Percentiles rank a stretch among this genome's conserved stretches.
phyloP scores from a whole-genome alignment of 164 flowering plant species.

The Houttuynia cordata region DNA sequence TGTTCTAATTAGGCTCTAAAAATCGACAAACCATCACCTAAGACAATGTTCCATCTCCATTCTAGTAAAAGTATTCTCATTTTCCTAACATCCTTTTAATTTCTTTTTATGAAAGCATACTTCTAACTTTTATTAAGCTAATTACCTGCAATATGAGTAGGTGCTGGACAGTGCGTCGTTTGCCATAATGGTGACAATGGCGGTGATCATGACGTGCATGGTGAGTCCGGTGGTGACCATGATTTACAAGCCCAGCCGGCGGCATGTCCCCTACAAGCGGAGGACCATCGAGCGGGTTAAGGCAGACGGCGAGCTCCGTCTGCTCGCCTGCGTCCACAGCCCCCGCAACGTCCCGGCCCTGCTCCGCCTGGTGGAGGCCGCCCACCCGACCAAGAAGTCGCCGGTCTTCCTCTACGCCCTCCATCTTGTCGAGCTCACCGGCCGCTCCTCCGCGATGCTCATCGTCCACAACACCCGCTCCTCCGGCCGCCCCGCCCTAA shows the following conservation, averaged over 20 bases:
- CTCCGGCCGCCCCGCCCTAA: background rate
- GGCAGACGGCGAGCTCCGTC: conserved; percentile 11
- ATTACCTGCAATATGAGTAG: too few species aligned
- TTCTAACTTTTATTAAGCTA: too few species aligned
- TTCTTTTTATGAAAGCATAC: too few species aligned
- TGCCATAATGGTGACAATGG: conserved; percentile 4
- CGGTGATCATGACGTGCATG: conserved; percentile 10
- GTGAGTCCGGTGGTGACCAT: conserved; percentile 6
- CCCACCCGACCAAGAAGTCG: conserved; percentile 10
- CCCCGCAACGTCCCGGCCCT: conserved; percentile 15
- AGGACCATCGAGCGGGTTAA: conserved; percentile 12
- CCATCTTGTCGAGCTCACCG: conserved; percentile 19
- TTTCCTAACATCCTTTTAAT: too few species aligned
- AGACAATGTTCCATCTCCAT: too few species aligned
- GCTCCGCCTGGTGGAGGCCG: conserved; percentile 16
- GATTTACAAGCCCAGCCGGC: conserved; percentile 5
- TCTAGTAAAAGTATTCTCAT: too few species aligned
- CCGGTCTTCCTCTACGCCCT: conserved; percentile 11
- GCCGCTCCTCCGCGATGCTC: conserved; percentile 12
- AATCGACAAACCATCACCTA: too few species aligned
- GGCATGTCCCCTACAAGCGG: conserved; percentile 10
- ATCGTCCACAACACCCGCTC: background rate
- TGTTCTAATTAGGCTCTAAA: too few species aligned
- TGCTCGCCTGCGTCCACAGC: conserved; percentile 15
- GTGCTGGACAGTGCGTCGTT: background rate